Evolutionary conservation across 805 yeast genomes (phyloP).

Genomic region (Clavispora santaluciae): DNA sequence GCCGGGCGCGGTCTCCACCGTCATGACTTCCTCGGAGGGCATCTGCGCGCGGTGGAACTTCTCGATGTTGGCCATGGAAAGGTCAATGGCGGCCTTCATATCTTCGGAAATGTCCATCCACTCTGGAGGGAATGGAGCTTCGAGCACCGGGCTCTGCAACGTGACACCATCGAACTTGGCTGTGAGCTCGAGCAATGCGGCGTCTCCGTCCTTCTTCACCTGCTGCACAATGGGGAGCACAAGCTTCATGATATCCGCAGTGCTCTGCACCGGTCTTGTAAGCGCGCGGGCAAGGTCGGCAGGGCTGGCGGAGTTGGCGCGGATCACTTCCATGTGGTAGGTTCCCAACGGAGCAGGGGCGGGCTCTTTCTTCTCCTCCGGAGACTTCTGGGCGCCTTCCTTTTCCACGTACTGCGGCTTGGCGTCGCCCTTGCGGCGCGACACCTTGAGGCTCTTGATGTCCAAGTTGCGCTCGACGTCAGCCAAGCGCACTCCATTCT

Average conservation of each 20-base stretch:
- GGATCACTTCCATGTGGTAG: constrained; percentile 49
- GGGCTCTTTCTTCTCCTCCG: constrained; percentile 9
- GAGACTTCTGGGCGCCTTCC: constrained; percentile 13
- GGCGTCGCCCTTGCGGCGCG: constrained; percentile 95
- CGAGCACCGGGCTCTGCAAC: constrained; percentile 65
- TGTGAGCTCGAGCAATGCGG: constrained; percentile 83
- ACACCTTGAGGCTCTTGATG: constrained; percentile 76
- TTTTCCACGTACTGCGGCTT: constrained; percentile 62
- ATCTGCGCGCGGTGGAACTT: constrained; percentile 93
- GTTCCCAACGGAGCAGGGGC: constrained; percentile 17
- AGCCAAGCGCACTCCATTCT: constrained; percentile 70
- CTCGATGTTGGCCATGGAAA: constrained; percentile 82
- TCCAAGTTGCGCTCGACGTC: constrained; percentile 86
- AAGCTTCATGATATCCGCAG: constrained; percentile 86
- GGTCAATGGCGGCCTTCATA: constrained; percentile 78
- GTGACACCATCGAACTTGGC: constrained; percentile 86
- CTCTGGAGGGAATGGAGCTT: constrained; percentile 82
- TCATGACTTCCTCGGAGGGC: constrained; percentile 60
- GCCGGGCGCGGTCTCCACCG: constrained; percentile 91
- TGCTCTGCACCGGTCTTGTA: constrained; percentile 91
- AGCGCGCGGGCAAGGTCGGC: constrained; percentile 54
- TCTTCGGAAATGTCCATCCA: constrained; percentile 69
- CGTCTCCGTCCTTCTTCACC: constrained; percentile 76
- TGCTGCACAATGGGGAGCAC: constrained; percentile 85
- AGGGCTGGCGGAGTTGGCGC: constrained; percentile 34